Evolutionary conservation across 2,329 filamentous ascomycete species (phyloP).

Genomic region (Exophiala spinifera): DNA sequence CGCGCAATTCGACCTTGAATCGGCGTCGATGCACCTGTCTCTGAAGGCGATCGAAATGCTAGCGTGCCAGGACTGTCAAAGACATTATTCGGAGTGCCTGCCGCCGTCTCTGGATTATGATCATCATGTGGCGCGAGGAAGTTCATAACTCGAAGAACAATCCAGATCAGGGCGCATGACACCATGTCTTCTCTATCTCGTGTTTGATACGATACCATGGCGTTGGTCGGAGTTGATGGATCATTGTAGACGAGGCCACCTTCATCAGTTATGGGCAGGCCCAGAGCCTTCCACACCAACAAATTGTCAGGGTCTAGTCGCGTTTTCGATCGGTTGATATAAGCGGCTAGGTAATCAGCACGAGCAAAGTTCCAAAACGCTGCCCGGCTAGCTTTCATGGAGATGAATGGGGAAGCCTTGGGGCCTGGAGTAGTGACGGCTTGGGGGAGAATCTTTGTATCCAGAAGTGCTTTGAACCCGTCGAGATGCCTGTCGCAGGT

Average conservation of each 20-base stretch:
- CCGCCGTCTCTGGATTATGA: constrained; percentile 20
- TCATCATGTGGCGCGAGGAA: constrained; percentile 46
- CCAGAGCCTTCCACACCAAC: constrained; percentile 62
- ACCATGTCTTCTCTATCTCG: constrained; percentile 57
- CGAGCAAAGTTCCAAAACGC: constrained; percentile 67
- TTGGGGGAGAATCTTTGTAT: constrained; percentile 38
- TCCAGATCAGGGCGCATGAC: constrained; percentile 63
- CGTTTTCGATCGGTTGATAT: constrained; percentile 60
- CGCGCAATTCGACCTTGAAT: constrained; percentile 38
- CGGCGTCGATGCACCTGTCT: constrained; percentile 49
- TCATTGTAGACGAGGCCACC: constrained; percentile 27
- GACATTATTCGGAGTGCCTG: constrained; percentile 40
- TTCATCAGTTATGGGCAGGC: constrained; percentile 55
- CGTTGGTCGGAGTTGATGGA: constrained; percentile 13
- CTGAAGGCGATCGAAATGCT: constrained; percentile 3
- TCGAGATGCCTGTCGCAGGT: constrained; percentile 51
- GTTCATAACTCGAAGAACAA: constrained; percentile 64
- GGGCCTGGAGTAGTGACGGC: constrained; percentile 28
- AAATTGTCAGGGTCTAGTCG: constrained; percentile 61
- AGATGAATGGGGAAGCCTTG: constrained; percentile 28
- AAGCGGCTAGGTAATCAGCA: constrained; percentile 64
- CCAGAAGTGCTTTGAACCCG: constrained; percentile 62
- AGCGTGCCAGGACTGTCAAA: constrained; percentile 31
- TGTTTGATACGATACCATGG: constrained; percentile 17
- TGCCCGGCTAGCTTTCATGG: constrained; percentile 55